Evolutionary conservation across 2,329 filamentous ascomycete genomes (phyloP), one percentile per base, ranked within the genome.

Genomic region (Phyllosticta paracitricarpa): DNA sequence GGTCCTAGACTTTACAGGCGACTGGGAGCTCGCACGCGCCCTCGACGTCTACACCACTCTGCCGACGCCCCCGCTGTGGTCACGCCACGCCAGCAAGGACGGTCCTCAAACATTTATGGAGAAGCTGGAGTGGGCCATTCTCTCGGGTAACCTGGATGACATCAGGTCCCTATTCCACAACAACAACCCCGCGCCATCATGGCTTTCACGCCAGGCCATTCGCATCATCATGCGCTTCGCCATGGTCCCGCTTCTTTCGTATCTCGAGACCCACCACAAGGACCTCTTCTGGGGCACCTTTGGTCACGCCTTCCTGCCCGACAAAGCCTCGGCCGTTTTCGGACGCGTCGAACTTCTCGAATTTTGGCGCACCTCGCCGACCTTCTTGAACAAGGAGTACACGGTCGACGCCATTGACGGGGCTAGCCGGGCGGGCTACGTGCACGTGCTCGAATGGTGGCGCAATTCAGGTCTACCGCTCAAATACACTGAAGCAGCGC

Each of bases 221-320:
- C 91, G 92, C 69, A 83, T 96, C 51, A 91, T 96, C 67, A 91
- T 97, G 77, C 91, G 94, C 66, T 97, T 97, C 72, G 89, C 87
- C 52, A 86, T 93, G 66, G 88, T 87, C 17, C 84, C 89, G 12
- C 84, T 96, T 3, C 82, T 97, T 35, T 83, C 84, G 2, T 91
- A 88, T 68, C 77, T 91, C 0, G 85, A 88, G 65, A 81, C 82
- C 25, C 78, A 84, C 57, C 82, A 84, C 73, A 82, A 83, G 59
- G 84, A 95, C 63, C 83, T 97, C 3, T 94, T 95, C 76, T 91
- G 88, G 82, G 85, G 87, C 2, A 94, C 92, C 30, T 92, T 92
- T 70, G 89, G 89, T 54, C 81, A 86, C 59, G 89, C 89, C 53
- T 87, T 91, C 54, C 81, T 97, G 2, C 91, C 92, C 0, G 92